Conservation (phyloP, 2,329 filamentous ascomycete species). For the Ophiostoma sp. region DNA sequence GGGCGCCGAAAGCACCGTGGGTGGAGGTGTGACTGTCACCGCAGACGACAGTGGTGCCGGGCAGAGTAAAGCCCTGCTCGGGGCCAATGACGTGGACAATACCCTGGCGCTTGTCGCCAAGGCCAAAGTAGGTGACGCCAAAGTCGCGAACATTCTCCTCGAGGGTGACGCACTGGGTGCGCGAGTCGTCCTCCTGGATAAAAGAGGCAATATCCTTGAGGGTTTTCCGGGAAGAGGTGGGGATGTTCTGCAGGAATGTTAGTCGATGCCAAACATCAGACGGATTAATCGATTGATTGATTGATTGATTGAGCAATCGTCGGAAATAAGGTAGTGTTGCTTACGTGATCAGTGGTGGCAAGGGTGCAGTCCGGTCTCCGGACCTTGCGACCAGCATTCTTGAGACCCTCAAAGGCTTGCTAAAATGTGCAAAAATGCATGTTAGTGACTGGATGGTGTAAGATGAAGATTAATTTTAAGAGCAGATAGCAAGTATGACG, state of each 20-base stretch:
- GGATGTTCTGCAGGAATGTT: slow-evolving; percentile 65
- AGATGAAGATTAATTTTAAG: not conserved
- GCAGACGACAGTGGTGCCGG: slow-evolving; percentile 93
- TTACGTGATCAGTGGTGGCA: slow-evolving; percentile 92
- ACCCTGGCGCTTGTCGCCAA: slow-evolving; percentile 92
- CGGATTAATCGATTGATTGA: not conserved
- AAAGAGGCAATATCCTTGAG: slow-evolving; percentile 93
- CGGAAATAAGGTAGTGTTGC: slow-evolving; percentile 31
- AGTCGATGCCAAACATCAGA: not conserved
- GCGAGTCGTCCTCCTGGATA: slow-evolving; percentile 89
- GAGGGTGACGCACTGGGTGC: slow-evolving; percentile 88
- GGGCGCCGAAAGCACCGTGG: slow-evolving; percentile 89
- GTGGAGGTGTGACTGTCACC: slow-evolving; percentile 98
- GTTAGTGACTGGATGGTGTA: slow-evolving; percentile 12
- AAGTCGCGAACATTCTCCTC: slow-evolving; percentile 98
- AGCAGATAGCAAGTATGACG: not conserved
- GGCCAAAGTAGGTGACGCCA: slow-evolving; percentile 92
- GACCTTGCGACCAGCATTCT: slow-evolving; percentile 80
- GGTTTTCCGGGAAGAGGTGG: slow-evolving; percentile 81
- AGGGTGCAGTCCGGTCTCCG: slow-evolving; percentile 94
- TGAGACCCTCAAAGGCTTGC: slow-evolving; percentile 96
- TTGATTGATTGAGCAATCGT: not conserved
- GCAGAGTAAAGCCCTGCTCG: slow-evolving; percentile 97
- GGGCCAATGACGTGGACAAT: slow-evolving; percentile 98
- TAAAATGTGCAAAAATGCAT: slow-evolving; percentile 34